Base-by-base conservation (phyloP, 768 basidiomycete genomes). In the Tubosaeta brunneosetosa region DNA sequence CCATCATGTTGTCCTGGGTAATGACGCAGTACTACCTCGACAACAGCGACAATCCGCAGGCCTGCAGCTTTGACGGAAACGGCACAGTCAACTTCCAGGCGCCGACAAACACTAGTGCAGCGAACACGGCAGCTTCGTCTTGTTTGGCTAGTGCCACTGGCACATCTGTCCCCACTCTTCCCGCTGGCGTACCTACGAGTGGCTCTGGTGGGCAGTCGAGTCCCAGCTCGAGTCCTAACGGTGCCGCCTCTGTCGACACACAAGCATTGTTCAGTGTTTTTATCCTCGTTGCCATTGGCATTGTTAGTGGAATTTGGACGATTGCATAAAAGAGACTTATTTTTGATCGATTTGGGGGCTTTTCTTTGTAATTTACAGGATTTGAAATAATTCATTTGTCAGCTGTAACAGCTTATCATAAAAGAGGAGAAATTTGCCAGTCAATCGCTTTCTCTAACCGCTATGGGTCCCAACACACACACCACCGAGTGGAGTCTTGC, bases 1-100 rank as follows among this genome's bases (percentile, higher is more conserved):
- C 80, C 38, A 77, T 87, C 69, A 86, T 91, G 75, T 70, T 92
- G 33, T 90, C 88, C 19, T 95, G 81, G 66, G 83, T 86, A 44
- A 88, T 94, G 82, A 87, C 81, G 66, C 73, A 83, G 53, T 92
- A 80, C 67, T 94, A 86, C 64, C 82, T 88, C 61, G 66, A 74
- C 29, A 80, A 79, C 50, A 79, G 78, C 66, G 78, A 79, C 55
- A 71, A 83, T 49, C 63, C 72, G 16, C 73, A 78, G 47, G 76
- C 88, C 8, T 95, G 93, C 71, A 81, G 78, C 73, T 95, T 97
- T 65, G 68, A 69, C 48, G 91, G 93, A 8, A 97, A 97, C 64
- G 93, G 84, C 6, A 91, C 89, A 14, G 74, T 91, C 57, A 88
- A 89, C 61, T 11, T 73, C 14, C 64, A 63, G 3, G 80, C 82